These are phyloP conservation scores for Suillus occidentalis DNA, from an alignment of 768 basidiomycete genomes.

Conservation along the genomic window DNA sequence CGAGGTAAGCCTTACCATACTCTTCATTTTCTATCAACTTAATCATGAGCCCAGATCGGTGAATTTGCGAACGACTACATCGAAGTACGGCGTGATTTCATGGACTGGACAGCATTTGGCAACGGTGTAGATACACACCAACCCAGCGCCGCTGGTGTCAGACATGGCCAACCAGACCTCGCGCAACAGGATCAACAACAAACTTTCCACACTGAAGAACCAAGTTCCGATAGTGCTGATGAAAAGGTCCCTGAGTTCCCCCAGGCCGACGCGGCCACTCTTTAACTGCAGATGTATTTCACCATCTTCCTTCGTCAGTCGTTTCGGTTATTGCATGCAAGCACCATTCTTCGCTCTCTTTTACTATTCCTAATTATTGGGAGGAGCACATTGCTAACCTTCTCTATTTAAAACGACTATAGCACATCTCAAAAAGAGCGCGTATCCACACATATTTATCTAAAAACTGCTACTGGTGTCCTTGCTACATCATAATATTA, in stretches of 20 bases:
- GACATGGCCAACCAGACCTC: slow-evolving; percentile 38
- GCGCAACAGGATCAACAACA: slow-evolving; percentile 6
- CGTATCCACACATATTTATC: neutral
- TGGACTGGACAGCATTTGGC: slow-evolving; percentile 47
- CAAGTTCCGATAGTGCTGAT: neutral
- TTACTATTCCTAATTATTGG: neutral
- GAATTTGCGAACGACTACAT: slow-evolving; percentile 72
- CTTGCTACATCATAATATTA: neutral
- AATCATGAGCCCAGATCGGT: slow-evolving; percentile 45
- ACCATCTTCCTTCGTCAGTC: neutral
- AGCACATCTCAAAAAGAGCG: neutral
- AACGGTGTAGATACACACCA: slow-evolving; percentile 10
- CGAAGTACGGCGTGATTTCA: slow-evolving; percentile 65
- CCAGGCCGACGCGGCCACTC: neutral
- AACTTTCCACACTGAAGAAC: slow-evolving; percentile 14
- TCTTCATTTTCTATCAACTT: neutral
- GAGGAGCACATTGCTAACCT: neutral
- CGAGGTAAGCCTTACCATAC: slow-evolving; percentile 46
- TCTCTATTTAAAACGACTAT: neutral
- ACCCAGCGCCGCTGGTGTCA: slow-evolving; percentile 32
- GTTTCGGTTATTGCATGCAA: too few species aligned
- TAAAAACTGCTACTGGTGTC: neutral
- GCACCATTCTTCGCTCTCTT: neutral
- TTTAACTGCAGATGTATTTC: neutral
- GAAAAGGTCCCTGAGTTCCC: neutral